Evolutionary conservation across 257 asterid genomes (phyloP), one percentile per base, ranked within the genome.

Genomic region (Vinca minor): DNA sequence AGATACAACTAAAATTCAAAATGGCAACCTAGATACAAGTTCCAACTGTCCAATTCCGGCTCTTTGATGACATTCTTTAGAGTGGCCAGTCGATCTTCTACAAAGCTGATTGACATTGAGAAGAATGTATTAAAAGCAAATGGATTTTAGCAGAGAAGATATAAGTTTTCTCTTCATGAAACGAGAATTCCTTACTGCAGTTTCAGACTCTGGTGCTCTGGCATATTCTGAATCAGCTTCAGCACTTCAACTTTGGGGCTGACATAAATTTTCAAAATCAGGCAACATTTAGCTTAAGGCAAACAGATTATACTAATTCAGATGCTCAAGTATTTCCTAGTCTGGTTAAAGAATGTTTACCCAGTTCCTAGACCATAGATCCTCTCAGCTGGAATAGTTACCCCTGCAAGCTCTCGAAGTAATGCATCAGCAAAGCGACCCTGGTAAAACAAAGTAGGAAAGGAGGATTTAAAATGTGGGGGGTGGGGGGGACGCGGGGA

Each of bases 341-440:
- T 35, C 35, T 41, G 21, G 53, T 21, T 29, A 4, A 50, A 71
- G 72, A 35, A 65, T 56, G 65, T 84, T 79, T 71, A 87, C 98
- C 98, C 96, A 5, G 87, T 82, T 70, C 98, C 96, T 5, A 89
- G 85, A 46, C 96, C 98, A 44, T 82, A 92, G 72, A 92, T 85
- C 78, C 93, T 79, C 67, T 88, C 91, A 66, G 84, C 69, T 31
- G 96, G 95, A 62, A 91, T 75, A 63, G 82, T 76, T 66, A 85
- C 72, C 64, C 96, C 95, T 42, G 93, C 98, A 70, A 92, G 93
- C 84, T 84, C 91, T 73, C 80, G 81, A 65, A 92, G 84, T 69
- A 92, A 79, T 67, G 88, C 96, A 71, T 83, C 93, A 13, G 96
- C 96, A 73, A 87, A 92, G 44, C 94, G 96, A 65, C 91, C 58